A percentile compares a stretch with the other conserved stretches of the same genome.
Conservation (phyloP, 768 basidiomycete genomes). For the Macrolepiota dolichaula region DNA sequence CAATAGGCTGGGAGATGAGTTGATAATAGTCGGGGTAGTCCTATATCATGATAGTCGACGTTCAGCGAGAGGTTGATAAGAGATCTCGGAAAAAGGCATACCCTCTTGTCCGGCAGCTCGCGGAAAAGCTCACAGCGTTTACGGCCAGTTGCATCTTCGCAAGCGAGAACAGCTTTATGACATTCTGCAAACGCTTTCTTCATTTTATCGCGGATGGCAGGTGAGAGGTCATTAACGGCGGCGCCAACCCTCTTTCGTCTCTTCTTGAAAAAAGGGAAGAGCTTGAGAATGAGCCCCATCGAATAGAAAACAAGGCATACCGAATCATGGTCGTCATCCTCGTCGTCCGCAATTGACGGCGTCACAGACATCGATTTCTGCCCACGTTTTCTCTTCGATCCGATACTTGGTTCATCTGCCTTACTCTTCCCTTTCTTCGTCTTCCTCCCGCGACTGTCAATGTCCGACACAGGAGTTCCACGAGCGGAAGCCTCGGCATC, state of each 20-base stretch:
- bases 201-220: conserved; percentile 68
- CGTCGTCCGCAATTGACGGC: conserved; percentile 73
- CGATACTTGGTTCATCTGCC: conserved; percentile 46
- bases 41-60: conserved; percentile 32
- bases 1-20: conserved; percentile 81
- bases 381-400: conserved; percentile 76
- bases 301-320: conserved; percentile 31
- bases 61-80: background rate
- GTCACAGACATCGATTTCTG: conserved; percentile 74
- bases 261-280: conserved; percentile 49
- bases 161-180: conserved; percentile 67
- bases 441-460: conserved; percentile 58
- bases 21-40: conserved; percentile 93
- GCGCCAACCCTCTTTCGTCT: conserved; percentile 65
- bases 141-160: conserved; percentile 70
- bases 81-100: conserved; percentile 25
- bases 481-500: conserved; percentile 60
- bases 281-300: background rate
- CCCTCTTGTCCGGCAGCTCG: conserved; percentile 79
- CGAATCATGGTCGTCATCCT: conserved; percentile 70
- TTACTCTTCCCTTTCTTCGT: conserved; percentile 63
- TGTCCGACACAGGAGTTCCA: conserved; percentile 63
- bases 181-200: conserved; percentile 81
- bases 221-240: conserved; percentile 44
- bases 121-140: conserved; percentile 86